Percentiles rank a stretch among this genome's conserved stretches.
Evolutionary conservation across 805 yeast genomes (phyloP).

Genomic region (Zygosaccharomyces bailii): DNA sequence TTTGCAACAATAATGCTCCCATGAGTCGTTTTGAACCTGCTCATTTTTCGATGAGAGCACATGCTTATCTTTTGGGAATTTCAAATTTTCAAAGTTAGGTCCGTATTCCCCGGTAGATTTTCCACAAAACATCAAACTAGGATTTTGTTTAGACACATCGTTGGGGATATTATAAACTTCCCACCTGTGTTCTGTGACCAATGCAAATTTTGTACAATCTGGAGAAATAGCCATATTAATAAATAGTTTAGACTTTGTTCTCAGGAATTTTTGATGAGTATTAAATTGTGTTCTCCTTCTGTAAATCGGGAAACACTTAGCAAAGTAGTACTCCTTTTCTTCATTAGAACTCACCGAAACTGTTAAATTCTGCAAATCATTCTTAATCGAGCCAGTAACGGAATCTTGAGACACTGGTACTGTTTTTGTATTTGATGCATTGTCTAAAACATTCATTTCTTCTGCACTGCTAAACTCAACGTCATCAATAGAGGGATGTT

Average conservation of each 20-base stretch:
- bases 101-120: constrained; percentile 69
- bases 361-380: constrained; percentile 7
- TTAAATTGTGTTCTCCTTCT: constrained; percentile 55
- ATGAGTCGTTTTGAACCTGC: constrained; percentile 33
- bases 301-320: constrained; percentile 79
- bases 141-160: constrained; percentile 33
- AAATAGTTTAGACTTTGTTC: constrained; percentile 46
- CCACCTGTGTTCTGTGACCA: constrained; percentile 69
- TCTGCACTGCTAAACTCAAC: constrained; percentile 4
- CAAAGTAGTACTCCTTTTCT: constrained; percentile 61
- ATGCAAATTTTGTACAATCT: constrained; percentile 59
- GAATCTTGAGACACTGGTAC: constrained; percentile 21
- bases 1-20: constrained; percentile 61
- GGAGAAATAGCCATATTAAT: constrained; percentile 60
- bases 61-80: constrained; percentile 18
- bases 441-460: constrained; percentile 19
- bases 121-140: constrained; percentile 64
- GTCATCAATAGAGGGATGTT: not conserved
- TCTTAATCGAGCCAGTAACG: constrained; percentile 8
- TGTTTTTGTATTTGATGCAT: constrained; percentile 26
- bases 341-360: constrained; percentile 39
- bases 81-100: constrained; percentile 40
- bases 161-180: constrained; percentile 57
- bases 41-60: constrained; percentile 6
- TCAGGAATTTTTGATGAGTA: constrained; percentile 50